Evolutionary conservation across 2,329 filamentous ascomycete species (phyloP).

Genomic region (Sporothrix dimorphospora): DNA sequence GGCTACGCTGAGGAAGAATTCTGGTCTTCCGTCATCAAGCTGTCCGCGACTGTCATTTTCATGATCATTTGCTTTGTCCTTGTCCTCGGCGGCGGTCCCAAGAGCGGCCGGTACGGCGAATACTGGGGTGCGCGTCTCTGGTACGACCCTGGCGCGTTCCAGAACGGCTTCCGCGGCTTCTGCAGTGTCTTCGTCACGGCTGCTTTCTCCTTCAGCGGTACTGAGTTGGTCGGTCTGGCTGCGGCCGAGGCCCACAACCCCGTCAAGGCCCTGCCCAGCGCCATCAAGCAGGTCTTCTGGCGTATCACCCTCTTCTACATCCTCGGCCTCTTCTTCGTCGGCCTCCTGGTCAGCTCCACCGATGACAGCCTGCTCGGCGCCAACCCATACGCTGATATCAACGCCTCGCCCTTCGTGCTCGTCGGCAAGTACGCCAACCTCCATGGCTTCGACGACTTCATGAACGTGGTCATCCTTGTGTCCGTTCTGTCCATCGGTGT

Average conservation of each 20-base stretch:
- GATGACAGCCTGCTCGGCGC: slow-evolving; percentile 52
- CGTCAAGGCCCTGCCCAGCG: slow-evolving; percentile 72
- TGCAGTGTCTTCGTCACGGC: slow-evolving; percentile 74
- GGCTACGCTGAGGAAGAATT: slow-evolving; percentile 65
- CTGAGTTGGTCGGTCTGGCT: slow-evolving; percentile 74
- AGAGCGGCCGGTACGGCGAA: slow-evolving; percentile 47
- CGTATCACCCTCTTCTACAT: slow-evolving; percentile 61
- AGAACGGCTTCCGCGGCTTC: slow-evolving; percentile 75
- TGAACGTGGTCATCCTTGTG: slow-evolving; percentile 63
- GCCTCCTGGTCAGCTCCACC: slow-evolving; percentile 52
- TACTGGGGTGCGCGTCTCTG: slow-evolving; percentile 57
- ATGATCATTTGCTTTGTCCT: slow-evolving; percentile 65
- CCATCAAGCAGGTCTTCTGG: slow-evolving; percentile 78
- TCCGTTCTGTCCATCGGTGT: slow-evolving; percentile 63
- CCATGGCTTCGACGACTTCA: slow-evolving; percentile 56
- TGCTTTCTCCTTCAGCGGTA: slow-evolving; percentile 73
- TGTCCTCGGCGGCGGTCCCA: slow-evolving; percentile 63
- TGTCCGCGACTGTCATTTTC: slow-evolving; percentile 62
- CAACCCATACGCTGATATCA: slow-evolving; percentile 50
- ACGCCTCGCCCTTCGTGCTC: slow-evolving; percentile 61
- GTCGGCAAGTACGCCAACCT: slow-evolving; percentile 59
- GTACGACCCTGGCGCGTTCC: slow-evolving; percentile 60
- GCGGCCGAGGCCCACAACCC: slow-evolving; percentile 73
- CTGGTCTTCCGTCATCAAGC: slow-evolving; percentile 59
- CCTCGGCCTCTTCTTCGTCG: slow-evolving; percentile 56